Conservation (phyloP, 2,329 filamentous ascomycete species). For the Exserohilum turcica region DNA sequence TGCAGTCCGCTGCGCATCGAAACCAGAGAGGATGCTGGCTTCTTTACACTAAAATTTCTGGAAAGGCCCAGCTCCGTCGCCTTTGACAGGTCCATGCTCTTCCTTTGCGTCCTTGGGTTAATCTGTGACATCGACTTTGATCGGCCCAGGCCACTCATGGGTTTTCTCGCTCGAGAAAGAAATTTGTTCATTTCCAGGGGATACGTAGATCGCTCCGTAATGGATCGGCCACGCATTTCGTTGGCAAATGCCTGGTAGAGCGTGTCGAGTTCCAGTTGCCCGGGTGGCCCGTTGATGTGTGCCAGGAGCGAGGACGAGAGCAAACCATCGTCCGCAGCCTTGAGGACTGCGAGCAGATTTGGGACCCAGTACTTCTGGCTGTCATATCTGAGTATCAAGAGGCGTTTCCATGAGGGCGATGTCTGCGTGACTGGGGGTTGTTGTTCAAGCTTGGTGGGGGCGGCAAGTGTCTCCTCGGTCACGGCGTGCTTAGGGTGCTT, state of each 20-base stretch:
- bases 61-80: slow-evolving; percentile 21
- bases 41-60: slow-evolving; percentile 26
- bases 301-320: slow-evolving; percentile 36
- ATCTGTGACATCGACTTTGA: slow-evolving; percentile 24
- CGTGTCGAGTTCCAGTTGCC: slow-evolving; percentile 31
- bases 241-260: slow-evolving; percentile 37
- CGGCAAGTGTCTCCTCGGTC: slow-evolving; percentile 14
- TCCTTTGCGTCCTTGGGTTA: slow-evolving; percentile 17
- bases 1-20: slow-evolving; percentile 18
- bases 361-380: slow-evolving; percentile 29
- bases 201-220: slow-evolving; percentile 31
- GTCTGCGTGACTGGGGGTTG: slow-evolving; percentile 19
- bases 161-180: slow-evolving; percentile 23
- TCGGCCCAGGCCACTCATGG: slow-evolving; percentile 17
- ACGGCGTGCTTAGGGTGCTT: slow-evolving; percentile 25
- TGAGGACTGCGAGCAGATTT: slow-evolving; percentile 37
- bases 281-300: slow-evolving; percentile 25
- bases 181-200: slow-evolving; percentile 32
- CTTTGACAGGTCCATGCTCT: slow-evolving; percentile 26
- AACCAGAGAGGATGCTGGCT: slow-evolving; percentile 16
- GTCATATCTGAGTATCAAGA: slow-evolving; percentile 28
- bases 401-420: slow-evolving; percentile 26
- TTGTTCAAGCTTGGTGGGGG: slow-evolving; percentile 19
- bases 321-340: slow-evolving; percentile 41
- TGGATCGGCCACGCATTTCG: slow-evolving; percentile 26